phyloP scores from a whole-genome alignment of 2,329 filamentous ascomycete genomes.

The Talaromyces sp. region DNA sequence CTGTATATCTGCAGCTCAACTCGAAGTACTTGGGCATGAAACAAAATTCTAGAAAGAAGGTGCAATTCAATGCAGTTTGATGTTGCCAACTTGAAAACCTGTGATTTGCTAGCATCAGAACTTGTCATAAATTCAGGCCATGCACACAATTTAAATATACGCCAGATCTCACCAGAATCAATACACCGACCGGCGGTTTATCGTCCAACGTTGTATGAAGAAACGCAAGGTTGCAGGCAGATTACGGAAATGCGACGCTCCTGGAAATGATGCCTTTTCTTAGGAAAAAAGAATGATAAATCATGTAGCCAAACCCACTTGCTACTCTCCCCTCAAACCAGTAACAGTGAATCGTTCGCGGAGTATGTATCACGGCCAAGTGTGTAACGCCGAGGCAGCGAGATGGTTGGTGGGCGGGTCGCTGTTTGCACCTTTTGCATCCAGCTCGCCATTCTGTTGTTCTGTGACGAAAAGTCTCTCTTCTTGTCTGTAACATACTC shows the following conservation, averaged over 20 bases:
- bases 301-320: not conserved
- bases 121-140: not conserved
- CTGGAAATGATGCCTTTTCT: not conserved
- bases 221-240: not conserved
- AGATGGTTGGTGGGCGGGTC: not conserved
- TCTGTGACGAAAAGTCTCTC: not conserved
- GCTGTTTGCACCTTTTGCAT: constrained; percentile 1
- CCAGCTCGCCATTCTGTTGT: not conserved
- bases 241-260: not conserved
- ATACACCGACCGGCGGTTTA: not conserved
- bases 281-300: not conserved
- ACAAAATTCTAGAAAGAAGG: not conserved
- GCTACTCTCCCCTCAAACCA: not conserved
- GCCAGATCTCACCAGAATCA: not conserved
- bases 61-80: too few species aligned
- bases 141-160: not conserved
- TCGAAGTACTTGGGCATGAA: not conserved
- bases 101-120: not conserved
- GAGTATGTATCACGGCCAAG: not conserved
- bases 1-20: not conserved
- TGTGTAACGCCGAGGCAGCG: not conserved
- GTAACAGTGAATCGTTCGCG: not conserved
- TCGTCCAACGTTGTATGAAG: not conserved
- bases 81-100: not conserved
- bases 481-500: not conserved